Base-by-base conservation (phyloP, 768 basidiomycete species). In the Pulveroboletus sp. region DNA sequence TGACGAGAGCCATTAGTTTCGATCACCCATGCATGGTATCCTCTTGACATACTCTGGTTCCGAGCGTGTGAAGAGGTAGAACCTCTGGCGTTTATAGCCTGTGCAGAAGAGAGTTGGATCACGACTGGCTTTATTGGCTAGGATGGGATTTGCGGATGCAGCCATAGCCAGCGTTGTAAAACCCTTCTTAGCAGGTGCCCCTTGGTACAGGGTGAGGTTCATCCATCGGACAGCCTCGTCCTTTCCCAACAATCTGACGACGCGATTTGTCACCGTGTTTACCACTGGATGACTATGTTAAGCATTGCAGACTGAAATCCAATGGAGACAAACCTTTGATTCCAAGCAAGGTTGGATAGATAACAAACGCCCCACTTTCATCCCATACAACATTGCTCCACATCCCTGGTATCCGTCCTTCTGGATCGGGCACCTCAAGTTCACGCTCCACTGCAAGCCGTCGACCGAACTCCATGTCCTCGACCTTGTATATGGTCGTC, bases 401-500 rank as follows among this genome's bases (percentile, higher is more conserved):
- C 59, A 83, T 80, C 21, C 84, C 89, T 46, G 83, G 86, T 50
- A 80, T 73, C 46, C 73, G 75, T 27, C 84, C 85, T 62, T 89
- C 88, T 4, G 83, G 81, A 11, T 83, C 86, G 33, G 86, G 83
- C 48, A 86, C 71, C 70, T 97, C 93, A 38, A 99, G 69, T 62
- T 98, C 96, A 54, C 89, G 77, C 68, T 99, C 96, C 28, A 85
- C 75, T 4, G 95, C 95, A 54, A 98, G 73, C n/a, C 95, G 79
- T 49, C 95, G 76, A n/a, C 95, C 93, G 62, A 99, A 97, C 67
- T 99, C 96, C 96, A 99, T 99, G 69, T 97, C 93, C 47, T 99
- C 96, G 15, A 98, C 83, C 59, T 82, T 86, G 69, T 87, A 90
- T 17, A 91, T 80, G 0, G 90, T 87, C 5, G 96, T 96, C 1